A percentile compares a stretch with the other conserved stretches of the same genome.
Evolutionary conservation across 495 filamentous ascomycete genomes (phyloP).

Genomic region (Lasiosphaeria hispida): DNA sequence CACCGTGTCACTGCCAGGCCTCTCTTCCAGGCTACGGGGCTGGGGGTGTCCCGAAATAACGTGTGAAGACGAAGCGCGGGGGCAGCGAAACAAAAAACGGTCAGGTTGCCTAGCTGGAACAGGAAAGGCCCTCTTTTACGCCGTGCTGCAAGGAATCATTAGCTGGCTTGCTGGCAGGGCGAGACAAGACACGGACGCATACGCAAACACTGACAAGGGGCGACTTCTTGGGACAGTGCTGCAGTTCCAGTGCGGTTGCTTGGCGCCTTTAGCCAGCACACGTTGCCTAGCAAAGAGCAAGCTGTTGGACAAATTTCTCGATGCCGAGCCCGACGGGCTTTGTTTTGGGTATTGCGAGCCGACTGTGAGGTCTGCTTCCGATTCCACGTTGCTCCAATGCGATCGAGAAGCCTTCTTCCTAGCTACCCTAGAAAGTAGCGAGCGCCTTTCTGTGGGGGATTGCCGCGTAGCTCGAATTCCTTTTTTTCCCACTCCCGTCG

Average conservation of each 20-base stretch:
- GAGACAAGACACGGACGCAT: too few relatives aligned
- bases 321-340: not conserved
- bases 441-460: too few relatives aligned
- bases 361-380: too few relatives aligned
- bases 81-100: conserved; percentile 7
- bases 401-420: too few relatives aligned
- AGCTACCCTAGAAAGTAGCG: too few relatives aligned
- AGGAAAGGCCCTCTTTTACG: not conserved
- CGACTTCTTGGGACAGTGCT: conserved; percentile 4
- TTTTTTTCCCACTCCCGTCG: too few relatives aligned
- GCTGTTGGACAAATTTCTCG: not conserved
- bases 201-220: conserved; percentile 6
- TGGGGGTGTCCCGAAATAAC: conserved; percentile 1
- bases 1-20: not conserved
- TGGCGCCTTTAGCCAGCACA: not conserved
- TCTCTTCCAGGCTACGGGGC: conserved; percentile 4
- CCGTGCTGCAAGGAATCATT: conserved; percentile 1
- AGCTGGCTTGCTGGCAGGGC: not conserved
- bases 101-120: not conserved
- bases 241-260: not conserved
- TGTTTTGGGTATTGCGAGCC: too few relatives aligned
- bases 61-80: not conserved
- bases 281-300: not conserved
- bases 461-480: too few relatives aligned
- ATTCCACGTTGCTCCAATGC: too few relatives aligned